Base-by-base conservation (phyloP, 441 rosid species). In the Erodium texanum region DNA sequence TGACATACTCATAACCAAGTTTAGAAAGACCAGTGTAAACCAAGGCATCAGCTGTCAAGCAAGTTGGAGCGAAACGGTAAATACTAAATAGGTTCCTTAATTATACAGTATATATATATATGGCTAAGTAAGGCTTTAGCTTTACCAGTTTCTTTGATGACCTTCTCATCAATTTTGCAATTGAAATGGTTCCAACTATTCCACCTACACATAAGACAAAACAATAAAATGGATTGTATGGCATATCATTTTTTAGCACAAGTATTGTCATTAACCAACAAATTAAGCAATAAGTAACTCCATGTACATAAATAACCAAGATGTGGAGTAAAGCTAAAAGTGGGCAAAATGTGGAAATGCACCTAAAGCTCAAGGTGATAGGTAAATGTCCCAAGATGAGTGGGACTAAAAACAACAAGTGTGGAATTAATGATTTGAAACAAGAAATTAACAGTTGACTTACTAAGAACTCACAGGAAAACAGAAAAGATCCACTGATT, bases 101-200 rank as follows among this genome's bases (percentile, higher is more conserved):
- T 58, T 10, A 58, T 10, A 58, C 27, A 22, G 15, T 58, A 58
- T 22, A 58, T 19, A 58, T 22, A 58, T 19, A 32, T 32, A 7
- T 32, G 24, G 24, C 62, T 19, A 22, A 22, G 24, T 58, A 8
- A 58, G 24, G 62, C 62, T 20, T 58, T 10, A 58, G 3, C 62
- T 23, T 76, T 74, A 87, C 98, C 92, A 50, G 97, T 89, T 77
- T 85, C 81, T 79, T 66, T 87, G 78, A 93, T 90, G 54, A 84
- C 75, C 7, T 66, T 82, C 76, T 89, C 98, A 54, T 82, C 74
- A 68, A 93, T 85, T 29, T 76, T 66, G 76, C 96, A 91, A 52
- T 66, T 23, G 59, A 89, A 91, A 77, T 91, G 96, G 68, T 91
- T 91, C 91, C 91, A 91, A 69, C 93, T 88, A 66, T 89, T 90